Base-by-base conservation (phyloP, 495 filamentous ascomycete genomes). In the Umbilicaria muhlenbergii region DNA sequence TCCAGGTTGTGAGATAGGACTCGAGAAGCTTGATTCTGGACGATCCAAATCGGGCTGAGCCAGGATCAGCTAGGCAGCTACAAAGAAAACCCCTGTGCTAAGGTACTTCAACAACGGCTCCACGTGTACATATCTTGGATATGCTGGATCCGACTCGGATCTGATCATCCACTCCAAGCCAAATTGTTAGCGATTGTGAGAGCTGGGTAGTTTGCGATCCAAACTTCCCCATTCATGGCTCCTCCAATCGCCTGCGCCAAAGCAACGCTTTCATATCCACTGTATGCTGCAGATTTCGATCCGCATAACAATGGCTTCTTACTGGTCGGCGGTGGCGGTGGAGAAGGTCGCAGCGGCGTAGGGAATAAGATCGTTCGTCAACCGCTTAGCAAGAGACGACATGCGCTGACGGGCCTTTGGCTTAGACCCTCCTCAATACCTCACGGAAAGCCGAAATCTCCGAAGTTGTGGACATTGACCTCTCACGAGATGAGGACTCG, bases 271-370 rank as follows among this genome's bases (percentile, higher is more conserved):
- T 74, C 76, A 17, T 95, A 89, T 56, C 89, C 91, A n/a, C 69
- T 94, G 34, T 94, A 85, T 60, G 74, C 83, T 15, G 82, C 81
- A 49, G 89, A 86, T 56, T 95, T 95, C 60, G 83, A 91, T 55
- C 81, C 84, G 40, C 69, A 80, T 52, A 75, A 91, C 65, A 73
- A 75, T 45, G 69, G 73, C 47, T 73, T 74, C 38, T 66, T 95
- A 24, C 63, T 94, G 8, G 85, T 94, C n/a, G 89, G 79, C 32
- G 89, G 91, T 21, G 91, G 91, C 39, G 89, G 89, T 47, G 89
- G 89, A 15, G 79, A 86, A 54, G 77, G 81, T 34, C 76, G 79
- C 44, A 91, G 73, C 54, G 91, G 88, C 38, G 85, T 95, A 32
- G 75, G 77, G 24, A 98, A 95, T 62, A 89, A 88, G 63, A 86